A percentile compares a stretch with the other conserved stretches of the same genome.
Evolutionary conservation across 768 basidiomycete species (phyloP).

Genomic region (Trametes cubensis): DNA sequence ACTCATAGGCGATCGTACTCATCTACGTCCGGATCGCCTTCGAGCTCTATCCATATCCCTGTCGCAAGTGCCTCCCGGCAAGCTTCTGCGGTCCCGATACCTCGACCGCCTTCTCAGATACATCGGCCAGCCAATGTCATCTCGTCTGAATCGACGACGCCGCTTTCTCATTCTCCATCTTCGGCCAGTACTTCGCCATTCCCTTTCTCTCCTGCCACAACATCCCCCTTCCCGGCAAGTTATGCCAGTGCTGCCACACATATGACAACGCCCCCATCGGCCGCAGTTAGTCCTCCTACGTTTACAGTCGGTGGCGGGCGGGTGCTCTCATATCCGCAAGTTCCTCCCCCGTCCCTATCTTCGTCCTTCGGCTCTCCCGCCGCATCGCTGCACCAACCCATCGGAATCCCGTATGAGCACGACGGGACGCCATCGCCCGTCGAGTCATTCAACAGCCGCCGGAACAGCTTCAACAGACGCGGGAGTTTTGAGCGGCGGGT

Average conservation of each 20-base stretch:
- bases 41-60: conserved; percentile 45
- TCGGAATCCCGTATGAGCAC: conserved; percentile 12
- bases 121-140: conserved; percentile 52
- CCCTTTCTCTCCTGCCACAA: conserved; percentile 60
- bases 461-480: conserved; percentile 37
- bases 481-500: conserved; percentile 37
- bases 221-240: conserved; percentile 56
- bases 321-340: conserved; percentile 74
- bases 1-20: conserved; percentile 61
- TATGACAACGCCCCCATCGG: conserved; percentile 73
- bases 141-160: conserved; percentile 57
- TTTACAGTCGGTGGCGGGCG: conserved; percentile 40
- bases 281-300: conserved; percentile 44
- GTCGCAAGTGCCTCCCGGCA: conserved; percentile 36
- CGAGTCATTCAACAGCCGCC: conserved; percentile 38
- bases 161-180: conserved; percentile 64
- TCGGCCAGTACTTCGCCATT: conserved; percentile 71
- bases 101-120: conserved; percentile 66
- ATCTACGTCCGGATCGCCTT: conserved; percentile 44
- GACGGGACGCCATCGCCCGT: conserved; percentile 26
- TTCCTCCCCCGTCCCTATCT: conserved; percentile 64
- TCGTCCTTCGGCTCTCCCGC: conserved; percentile 50
- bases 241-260: conserved; percentile 62
- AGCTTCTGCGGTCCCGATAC: conserved; percentile 71
- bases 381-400: conserved; percentile 13